Base-by-base conservation (phyloP, 768 basidiomycete genomes). In the Tricholoma sp. region DNA sequence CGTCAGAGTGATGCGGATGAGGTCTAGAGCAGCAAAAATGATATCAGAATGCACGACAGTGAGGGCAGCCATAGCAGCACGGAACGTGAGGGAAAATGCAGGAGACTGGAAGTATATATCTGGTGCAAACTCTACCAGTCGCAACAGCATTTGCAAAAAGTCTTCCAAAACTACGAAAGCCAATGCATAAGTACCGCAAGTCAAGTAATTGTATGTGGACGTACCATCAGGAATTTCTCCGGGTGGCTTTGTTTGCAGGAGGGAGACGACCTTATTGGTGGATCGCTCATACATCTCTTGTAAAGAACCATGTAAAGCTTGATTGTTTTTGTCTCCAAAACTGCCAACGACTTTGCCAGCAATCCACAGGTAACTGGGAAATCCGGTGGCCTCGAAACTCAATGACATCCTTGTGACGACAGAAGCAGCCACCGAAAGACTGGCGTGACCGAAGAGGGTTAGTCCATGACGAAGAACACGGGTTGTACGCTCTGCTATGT, bases 281-380 rank as follows among this genome's bases (percentile, higher is more conserved):
- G 86, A 81, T 41, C 81, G 76, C 64, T 96, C 94, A 64, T 88
- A 94, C 36, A 89, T 68, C 17, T 78, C 77, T 54, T 77, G 73
- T 59, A 93, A 80, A 6, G 88, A 74, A 6, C 65, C 70, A 33
- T 82, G 81, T 29, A 97, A 65, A 45, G 70, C 66, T 4, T 76
- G 65, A 58, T 86, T 78, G 34, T 82, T 78, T 55, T 85, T 83
- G 47, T 84, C 76, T 15, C 89, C 92, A 65, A 89, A 97, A 61
- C 83, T 80, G 32, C 77, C 77, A n/a, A 92, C 79, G 28, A 91
- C 70, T 71, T 98, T 98, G 44, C 93, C 90, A 31, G 85, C 86
- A 57, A 98, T 91, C 97, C 97, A 99, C 18, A 98, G 70, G 71
- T 92, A 98, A 60, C 89, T 88, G 10, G 95, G 81, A 65, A 86